Conservation (phyloP, 352 stramenopile genomes). For the Peronospora destructor region DNA sequence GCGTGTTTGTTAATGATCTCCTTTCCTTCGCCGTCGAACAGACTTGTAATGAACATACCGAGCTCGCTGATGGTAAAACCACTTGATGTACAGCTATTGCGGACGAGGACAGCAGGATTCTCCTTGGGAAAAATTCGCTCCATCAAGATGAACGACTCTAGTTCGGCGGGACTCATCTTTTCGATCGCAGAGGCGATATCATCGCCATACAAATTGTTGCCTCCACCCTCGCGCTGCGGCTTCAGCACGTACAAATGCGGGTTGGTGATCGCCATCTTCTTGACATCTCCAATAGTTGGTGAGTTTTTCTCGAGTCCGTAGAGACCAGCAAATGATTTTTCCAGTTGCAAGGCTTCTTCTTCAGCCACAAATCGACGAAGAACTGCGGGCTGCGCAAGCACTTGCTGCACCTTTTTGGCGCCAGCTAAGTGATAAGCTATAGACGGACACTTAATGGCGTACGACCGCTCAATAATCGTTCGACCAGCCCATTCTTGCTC, state of each 20-base stretch:
- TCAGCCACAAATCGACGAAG: constrained; percentile 89
- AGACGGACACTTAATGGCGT: constrained; percentile 93
- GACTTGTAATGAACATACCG: constrained; percentile 90
- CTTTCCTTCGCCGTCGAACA: constrained; percentile 61
- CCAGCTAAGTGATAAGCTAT: constrained; percentile 95
- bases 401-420: constrained; percentile 98
- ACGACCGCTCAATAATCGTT: constrained; percentile 84
- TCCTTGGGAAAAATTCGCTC: constrained; percentile 91
- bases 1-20: constrained; percentile 91
- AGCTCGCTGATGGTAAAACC: constrained; percentile 92
- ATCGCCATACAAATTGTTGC: constrained; percentile 96
- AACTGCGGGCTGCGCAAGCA: constrained; percentile 74
- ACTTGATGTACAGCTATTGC: constrained; percentile 57
- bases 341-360: constrained; percentile 58
- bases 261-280: constrained; percentile 62
- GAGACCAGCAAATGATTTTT: constrained; percentile 91
- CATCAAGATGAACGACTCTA: constrained; percentile 94
- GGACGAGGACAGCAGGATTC: constrained; percentile 70
- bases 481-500: constrained; percentile 88
- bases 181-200: constrained; percentile 85
- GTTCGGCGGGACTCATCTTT: constrained; percentile 59
- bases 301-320: constrained; percentile 90
- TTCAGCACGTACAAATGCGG: constrained; percentile 91
- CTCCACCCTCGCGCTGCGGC: constrained; percentile 96
- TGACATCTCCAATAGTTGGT: constrained; percentile 54